Percentiles rank a stretch among this genome's conserved stretches.
phyloP scores from a whole-genome alignment of 2,329 filamentous ascomycete genomes.

The Coniochaeta hoffmannii region DNA sequence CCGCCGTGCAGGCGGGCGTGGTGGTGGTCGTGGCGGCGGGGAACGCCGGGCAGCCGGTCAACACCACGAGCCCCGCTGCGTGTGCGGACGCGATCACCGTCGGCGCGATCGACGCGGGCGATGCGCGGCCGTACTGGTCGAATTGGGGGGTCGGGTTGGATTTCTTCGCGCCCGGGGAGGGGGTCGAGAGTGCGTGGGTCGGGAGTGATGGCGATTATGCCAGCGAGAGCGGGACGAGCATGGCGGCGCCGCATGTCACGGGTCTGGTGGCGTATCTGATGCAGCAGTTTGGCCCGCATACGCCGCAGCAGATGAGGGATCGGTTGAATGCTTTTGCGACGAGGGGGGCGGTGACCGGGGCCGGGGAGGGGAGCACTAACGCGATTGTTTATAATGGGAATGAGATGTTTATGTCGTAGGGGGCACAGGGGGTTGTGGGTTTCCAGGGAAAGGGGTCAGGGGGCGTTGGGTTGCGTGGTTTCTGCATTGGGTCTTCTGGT shows the following conservation, averaged over 20 bases:
- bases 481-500: too few species aligned
- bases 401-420: background rate
- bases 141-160: conserved; percentile 30
- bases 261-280: conserved; percentile 37
- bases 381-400: conserved; percentile 14
- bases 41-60: conserved; percentile 20
- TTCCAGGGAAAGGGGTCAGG: too few species aligned
- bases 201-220: conserved; percentile 30
- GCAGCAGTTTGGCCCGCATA: conserved; percentile 34
- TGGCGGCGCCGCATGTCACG: conserved; percentile 33
- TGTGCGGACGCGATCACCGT: conserved; percentile 24
- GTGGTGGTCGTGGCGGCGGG: conserved; percentile 39
- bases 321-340: conserved; percentile 7
- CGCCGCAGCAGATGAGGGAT: conserved; percentile 11
- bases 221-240: conserved; percentile 34
- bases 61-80: conserved; percentile 10
- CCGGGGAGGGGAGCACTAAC: conserved; percentile 9
- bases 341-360: conserved; percentile 5
- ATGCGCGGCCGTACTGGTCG: conserved; percentile 15
- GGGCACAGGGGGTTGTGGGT: background rate
- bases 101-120: conserved; percentile 20
- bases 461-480: too few species aligned
- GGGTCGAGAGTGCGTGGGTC: conserved; percentile 29
- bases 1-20: conserved; percentile 30
- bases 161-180: conserved; percentile 33